Conservation (phyloP, 1,284 basidiomycete species). For the Ceratobasidium sp. region DNA sequence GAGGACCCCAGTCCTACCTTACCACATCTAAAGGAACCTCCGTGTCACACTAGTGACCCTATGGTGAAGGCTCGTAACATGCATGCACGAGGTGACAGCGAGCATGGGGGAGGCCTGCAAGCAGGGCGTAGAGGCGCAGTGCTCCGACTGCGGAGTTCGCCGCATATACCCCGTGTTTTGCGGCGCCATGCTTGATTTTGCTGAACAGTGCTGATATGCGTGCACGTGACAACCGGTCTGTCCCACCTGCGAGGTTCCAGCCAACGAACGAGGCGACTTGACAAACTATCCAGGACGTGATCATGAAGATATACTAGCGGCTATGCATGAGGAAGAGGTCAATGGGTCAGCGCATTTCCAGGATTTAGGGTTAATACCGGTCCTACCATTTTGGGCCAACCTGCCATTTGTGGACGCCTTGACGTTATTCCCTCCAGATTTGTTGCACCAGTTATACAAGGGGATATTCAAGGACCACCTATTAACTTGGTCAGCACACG, state of each 20-base stretch:
- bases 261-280: constrained; percentile 9
- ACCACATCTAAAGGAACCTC: too few relatives aligned
- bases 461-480: constrained; percentile 53
- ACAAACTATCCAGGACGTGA: neutral
- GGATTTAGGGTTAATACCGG: neutral
- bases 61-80: too few relatives aligned
- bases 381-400: constrained; percentile 20
- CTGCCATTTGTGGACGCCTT: constrained; percentile 51
- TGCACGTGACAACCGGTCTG: constrained; percentile 3
- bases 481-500: constrained; percentile 15
- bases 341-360: neutral
- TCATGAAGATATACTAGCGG: neutral
- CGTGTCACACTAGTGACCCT: too few relatives aligned
- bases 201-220: constrained; percentile 44
- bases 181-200: constrained; percentile 37
- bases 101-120: neutral
- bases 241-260: constrained; percentile 20
- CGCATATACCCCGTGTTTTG: constrained; percentile 35
- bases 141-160: constrained; percentile 34
- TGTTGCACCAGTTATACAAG: constrained; percentile 55
- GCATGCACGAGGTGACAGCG: too few relatives aligned
- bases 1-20: too few relatives aligned
- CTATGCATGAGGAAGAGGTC: too few relatives aligned
- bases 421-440: constrained; percentile 50
- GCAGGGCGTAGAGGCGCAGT: neutral